These are phyloP conservation scores for Aegilops umbellulata DNA, from an alignment of 176 grass and related monocot genomes.

Conservation along the genomic window DNA sequence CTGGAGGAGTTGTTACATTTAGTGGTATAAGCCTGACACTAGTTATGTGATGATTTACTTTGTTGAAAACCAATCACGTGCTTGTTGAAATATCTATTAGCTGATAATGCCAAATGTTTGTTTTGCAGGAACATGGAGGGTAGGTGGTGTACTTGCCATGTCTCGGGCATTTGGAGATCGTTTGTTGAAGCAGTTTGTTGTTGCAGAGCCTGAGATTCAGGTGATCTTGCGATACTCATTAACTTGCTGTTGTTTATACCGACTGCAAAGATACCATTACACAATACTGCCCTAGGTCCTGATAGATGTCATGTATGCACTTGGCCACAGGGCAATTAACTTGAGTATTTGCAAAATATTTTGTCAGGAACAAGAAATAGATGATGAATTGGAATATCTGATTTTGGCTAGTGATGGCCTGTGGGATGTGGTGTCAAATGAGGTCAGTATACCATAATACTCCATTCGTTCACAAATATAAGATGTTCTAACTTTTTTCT, in stretches of 20 bases:
- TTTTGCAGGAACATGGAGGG: slow-evolving; percentile 83
- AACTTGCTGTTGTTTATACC: slow-evolving; percentile 18
- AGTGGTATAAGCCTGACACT: slow-evolving; percentile 53
- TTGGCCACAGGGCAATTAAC: not conserved
- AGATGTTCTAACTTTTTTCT: no score
- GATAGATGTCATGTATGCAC: not conserved
- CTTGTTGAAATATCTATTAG: not conserved
- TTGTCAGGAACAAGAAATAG: slow-evolving; percentile 74
- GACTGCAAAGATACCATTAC: not conserved
- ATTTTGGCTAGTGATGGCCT: slow-evolving; percentile 91
- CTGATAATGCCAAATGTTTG: slow-evolving; percentile 13
- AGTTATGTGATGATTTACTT: not conserved
- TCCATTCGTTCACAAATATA: no score
- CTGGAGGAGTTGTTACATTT: slow-evolving; percentile 72
- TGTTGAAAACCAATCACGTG: slow-evolving; percentile 15
- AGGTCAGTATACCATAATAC: slow-evolving; percentile 47
- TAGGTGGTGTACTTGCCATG: slow-evolving; percentile 93
- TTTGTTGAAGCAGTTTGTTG: slow-evolving; percentile 81
- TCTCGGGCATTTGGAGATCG: slow-evolving; percentile 88
- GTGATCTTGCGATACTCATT: slow-evolving; percentile 28
- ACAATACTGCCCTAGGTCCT: not conserved
- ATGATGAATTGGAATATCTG: slow-evolving; percentile 70
- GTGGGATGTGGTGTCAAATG: slow-evolving; percentile 85
- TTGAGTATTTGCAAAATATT: slow-evolving; percentile 25
- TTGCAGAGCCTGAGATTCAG: slow-evolving; percentile 91